Percentiles rank a stretch among this genome's conserved stretches.
phyloP scores from a whole-genome alignment of 1,284 basidiomycete species.

The Papiliotrema fonsecae region DNA sequence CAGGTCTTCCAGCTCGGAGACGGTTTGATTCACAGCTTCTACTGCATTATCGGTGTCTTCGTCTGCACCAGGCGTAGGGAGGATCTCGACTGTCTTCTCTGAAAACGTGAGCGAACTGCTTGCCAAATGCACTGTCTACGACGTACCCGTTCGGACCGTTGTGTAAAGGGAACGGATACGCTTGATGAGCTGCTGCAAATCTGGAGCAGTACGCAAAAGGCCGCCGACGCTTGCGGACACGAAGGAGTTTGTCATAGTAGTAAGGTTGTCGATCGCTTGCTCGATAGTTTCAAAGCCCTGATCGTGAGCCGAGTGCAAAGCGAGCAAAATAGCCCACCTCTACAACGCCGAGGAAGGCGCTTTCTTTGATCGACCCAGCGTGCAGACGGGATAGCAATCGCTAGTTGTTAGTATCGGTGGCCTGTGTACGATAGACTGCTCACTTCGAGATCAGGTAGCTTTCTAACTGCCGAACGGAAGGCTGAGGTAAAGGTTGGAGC shows the following conservation, averaged over 20 bases:
- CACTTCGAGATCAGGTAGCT: constrained; percentile 79
- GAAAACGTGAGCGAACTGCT: background rate
- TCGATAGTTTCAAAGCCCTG: constrained; percentile 73
- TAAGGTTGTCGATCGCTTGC: constrained; percentile 61
- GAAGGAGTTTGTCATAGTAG: constrained; percentile 64
- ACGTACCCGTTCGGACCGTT: constrained; percentile 51
- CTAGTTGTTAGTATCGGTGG: constrained; percentile 15
- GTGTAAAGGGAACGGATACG: constrained; percentile 70
- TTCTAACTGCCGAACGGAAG: constrained; percentile 70
- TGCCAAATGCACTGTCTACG: background rate
- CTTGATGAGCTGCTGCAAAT: constrained; percentile 59
- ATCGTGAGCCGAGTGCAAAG: constrained; percentile 3
- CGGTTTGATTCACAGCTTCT: constrained; percentile 63
- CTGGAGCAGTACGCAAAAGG: constrained; percentile 72
- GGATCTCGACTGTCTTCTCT: constrained; percentile 50
- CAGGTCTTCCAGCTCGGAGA: constrained; percentile 63
- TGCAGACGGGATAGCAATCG: constrained; percentile 89
- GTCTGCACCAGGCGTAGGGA: constrained; percentile 77
- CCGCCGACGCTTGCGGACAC: constrained; percentile 68
- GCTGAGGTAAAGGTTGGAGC: constrained; percentile 68
- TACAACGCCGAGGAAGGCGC: constrained; percentile 78
- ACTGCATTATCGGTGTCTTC: constrained; percentile 72
- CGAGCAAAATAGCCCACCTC: constrained; percentile 52
- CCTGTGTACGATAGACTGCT: constrained; percentile 2
- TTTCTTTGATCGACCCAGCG: constrained; percentile 78